Evolutionary conservation across 306 rosid species (phyloP).

Genomic region (Acacia acuminata): DNA sequence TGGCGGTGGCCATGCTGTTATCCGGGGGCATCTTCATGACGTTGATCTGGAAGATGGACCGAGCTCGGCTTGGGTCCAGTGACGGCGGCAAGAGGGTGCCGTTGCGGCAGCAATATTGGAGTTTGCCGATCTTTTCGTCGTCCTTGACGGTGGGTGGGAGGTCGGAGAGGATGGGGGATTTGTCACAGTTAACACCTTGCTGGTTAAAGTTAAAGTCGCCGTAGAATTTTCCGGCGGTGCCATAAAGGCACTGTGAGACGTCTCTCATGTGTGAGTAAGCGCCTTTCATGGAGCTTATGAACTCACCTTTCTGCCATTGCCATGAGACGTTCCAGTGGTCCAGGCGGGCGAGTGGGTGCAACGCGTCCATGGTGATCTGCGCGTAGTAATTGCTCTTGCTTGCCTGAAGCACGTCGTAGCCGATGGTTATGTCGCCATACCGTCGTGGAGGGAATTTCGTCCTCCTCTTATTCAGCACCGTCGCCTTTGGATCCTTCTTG

Average conservation of each 20-base stretch:
- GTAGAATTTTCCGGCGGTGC: slow-evolving; percentile 55
- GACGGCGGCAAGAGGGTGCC: slow-evolving; percentile 65
- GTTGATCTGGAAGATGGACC: slow-evolving; percentile 66
- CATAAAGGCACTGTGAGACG: slow-evolving; percentile 55
- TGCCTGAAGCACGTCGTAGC: slow-evolving; percentile 70
- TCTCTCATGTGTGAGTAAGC: slow-evolving; percentile 62
- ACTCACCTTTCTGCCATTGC: slow-evolving; percentile 88
- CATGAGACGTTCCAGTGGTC: slow-evolving; percentile 91
- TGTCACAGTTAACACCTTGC: slow-evolving; percentile 62
- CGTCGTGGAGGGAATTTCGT: slow-evolving; percentile 60
- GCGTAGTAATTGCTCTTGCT: slow-evolving; percentile 54
- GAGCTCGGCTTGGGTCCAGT: slow-evolving; percentile 59
- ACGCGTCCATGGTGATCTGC: slow-evolving; percentile 72
- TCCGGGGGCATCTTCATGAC: slow-evolving; percentile 82
- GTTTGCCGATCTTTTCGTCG: slow-evolving; percentile 65
- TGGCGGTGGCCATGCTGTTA: slow-evolving; percentile 50
- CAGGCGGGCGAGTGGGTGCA: slow-evolving; percentile 74
- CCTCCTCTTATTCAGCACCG: slow-evolving; percentile 35
- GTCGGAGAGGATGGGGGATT: slow-evolving; percentile 63
- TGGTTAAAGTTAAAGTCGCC: slow-evolving; percentile 66
- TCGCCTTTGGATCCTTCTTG: slow-evolving; percentile 63
- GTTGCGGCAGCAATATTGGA: slow-evolving; percentile 77
- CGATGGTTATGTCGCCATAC: slow-evolving; percentile 62
- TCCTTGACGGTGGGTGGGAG: slow-evolving; percentile 62
- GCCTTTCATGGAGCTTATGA: slow-evolving; percentile 71